phyloP scores from a whole-genome alignment of 1,284 basidiomycete species.

The Apiotrichum domesticum region DNA sequence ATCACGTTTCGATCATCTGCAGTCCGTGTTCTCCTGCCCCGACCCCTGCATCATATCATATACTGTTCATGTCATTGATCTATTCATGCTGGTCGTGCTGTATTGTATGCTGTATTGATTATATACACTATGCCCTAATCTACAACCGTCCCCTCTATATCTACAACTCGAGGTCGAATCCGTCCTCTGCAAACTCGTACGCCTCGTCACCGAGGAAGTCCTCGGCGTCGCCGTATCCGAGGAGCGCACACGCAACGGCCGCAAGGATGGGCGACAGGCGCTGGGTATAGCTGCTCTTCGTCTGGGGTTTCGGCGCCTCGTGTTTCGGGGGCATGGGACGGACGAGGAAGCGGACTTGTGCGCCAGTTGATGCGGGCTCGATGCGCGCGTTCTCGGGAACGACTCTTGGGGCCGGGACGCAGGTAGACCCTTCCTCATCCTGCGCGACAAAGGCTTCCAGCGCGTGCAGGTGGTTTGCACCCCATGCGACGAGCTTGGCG shows the following conservation, averaged over 20 bases:
- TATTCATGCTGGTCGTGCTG: too few species aligned
- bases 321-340: neutral
- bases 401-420: neutral
- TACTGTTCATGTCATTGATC: too few species aligned
- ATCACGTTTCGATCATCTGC: too few species aligned
- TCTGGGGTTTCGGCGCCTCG: neutral
- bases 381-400: neutral
- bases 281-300: neutral
- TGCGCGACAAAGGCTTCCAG: neutral
- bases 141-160: too few species aligned
- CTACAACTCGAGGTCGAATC: neutral
- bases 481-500: neutral
- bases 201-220: neutral
- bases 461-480: neutral
- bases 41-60: too few species aligned
- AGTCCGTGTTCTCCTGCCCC: too few species aligned
- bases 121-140: too few species aligned
- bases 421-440: neutral
- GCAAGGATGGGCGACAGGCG: neutral
- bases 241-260: neutral
- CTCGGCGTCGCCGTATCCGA: neutral
- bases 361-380: neutral
- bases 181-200: neutral
- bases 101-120: too few species aligned
- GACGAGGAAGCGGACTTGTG: conserved; percentile 1